These are phyloP conservation scores for Ophiostoma ulmi DNA, from an alignment of 2,329 filamentous ascomycete genomes.

Conservation along the genomic window DNA sequence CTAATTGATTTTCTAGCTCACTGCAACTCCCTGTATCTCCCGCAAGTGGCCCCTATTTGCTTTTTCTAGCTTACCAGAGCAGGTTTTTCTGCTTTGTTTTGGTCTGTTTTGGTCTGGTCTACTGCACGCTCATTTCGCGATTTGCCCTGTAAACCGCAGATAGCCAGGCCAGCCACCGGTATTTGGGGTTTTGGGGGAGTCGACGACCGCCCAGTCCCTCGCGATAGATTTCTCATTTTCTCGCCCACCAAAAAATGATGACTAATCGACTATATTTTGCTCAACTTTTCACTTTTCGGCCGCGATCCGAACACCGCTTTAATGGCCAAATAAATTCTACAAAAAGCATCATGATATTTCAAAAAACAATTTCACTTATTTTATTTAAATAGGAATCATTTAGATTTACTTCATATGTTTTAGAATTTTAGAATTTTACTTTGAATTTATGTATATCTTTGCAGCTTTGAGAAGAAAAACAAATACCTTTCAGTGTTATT, in stretches of 20 bases:
- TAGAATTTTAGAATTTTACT: not conserved
- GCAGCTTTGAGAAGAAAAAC: not conserved
- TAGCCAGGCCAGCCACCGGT: not conserved
- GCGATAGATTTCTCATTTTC: not conserved
- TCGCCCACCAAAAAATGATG: not conserved
- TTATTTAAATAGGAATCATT: not conserved
- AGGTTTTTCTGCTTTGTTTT: not conserved
- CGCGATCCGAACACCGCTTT: not conserved
- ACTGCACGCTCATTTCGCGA: conserved; percentile 9
- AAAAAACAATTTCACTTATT: too few species aligned
- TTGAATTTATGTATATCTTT: not conserved
- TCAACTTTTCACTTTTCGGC: not conserved
- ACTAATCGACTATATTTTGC: conserved; percentile 2
- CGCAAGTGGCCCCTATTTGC: conserved; percentile 5
- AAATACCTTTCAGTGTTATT: not conserved
- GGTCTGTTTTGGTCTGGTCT: not conserved
- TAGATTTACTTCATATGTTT: not conserved
- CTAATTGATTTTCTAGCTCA: not conserved
- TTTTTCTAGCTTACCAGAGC: not conserved
- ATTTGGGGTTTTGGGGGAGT: conserved; percentile 10
- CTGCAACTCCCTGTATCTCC: conserved; percentile 11
- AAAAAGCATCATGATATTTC: not conserved
- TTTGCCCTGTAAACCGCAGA: conserved; percentile 10
- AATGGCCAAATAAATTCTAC: not conserved
- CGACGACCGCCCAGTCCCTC: conserved; percentile 13